Evolutionary conservation across 371 early-diverging fungal genomes (phyloP).

Genomic region (Apophysomyces elegans): DNA sequence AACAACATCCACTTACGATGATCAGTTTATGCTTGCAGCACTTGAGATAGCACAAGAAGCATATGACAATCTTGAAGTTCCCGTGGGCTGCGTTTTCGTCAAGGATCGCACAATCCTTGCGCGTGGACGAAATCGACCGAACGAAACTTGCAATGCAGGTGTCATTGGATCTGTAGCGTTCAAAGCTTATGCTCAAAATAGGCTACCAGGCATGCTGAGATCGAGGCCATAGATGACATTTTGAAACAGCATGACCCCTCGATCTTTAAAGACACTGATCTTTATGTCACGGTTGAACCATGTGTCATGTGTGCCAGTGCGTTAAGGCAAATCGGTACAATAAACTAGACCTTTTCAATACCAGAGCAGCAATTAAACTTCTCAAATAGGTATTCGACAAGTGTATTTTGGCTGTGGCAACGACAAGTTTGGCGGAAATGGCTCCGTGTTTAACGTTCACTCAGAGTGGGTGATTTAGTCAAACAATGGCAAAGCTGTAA

Average conservation of each 20-base stretch:
- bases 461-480: slow-evolving; percentile 52
- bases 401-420: slow-evolving; percentile 93
- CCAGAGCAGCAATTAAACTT: too few relatives aligned
- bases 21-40: slow-evolving; percentile 45
- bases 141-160: slow-evolving; percentile 85
- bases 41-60: slow-evolving; percentile 81
- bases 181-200: slow-evolving; percentile 27
- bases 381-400: slow-evolving; percentile 59
- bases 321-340: slow-evolving; percentile 62
- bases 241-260: slow-evolving; percentile 39
- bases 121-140: slow-evolving; percentile 83
- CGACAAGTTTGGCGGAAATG: slow-evolving; percentile 96
- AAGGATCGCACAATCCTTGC: slow-evolving; percentile 66
- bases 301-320: slow-evolving; percentile 99
- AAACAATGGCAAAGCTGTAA: background rate
- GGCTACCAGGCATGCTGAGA: slow-evolving; percentile 94
- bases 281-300: slow-evolving; percentile 99
- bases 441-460: slow-evolving; percentile 81
- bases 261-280: slow-evolving; percentile 63
- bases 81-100: slow-evolving; percentile 99
- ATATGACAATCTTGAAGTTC: slow-evolving; percentile 87
- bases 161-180: background rate
- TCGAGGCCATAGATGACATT: slow-evolving; percentile 87
- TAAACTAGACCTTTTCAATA: background rate
- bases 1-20: slow-evolving; percentile 29